These are phyloP conservation scores for Excoecaria agallocha DNA, from an alignment of 345 rosid species.

Conservation along the genomic window DNA sequence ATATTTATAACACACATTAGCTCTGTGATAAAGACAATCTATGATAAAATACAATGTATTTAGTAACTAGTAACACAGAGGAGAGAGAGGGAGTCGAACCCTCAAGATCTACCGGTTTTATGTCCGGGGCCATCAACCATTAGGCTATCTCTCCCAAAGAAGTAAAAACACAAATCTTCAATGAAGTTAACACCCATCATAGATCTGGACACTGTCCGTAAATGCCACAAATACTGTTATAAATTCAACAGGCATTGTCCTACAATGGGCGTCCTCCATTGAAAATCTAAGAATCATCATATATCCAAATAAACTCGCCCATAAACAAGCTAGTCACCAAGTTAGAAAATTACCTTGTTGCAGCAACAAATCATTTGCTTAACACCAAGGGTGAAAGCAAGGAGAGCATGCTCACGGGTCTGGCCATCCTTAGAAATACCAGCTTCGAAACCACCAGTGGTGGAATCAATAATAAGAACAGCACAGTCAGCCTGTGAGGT, in stretches of 20 bases:
- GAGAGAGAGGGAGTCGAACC: slow-evolving; percentile 14
- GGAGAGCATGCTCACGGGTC: slow-evolving; percentile 78
- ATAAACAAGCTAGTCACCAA: not conserved
- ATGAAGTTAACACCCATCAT: not conserved
- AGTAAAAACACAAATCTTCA: not conserved
- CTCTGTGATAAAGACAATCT: too few relatives aligned
- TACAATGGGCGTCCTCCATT: not conserved
- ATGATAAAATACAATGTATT: not conserved
- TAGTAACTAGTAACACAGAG: not conserved
- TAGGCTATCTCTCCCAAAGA: slow-evolving; percentile 3
- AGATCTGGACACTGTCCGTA: not conserved
- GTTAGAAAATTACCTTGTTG: slow-evolving; percentile 46
- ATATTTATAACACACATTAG: too few relatives aligned
- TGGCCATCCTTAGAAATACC: slow-evolving; percentile 85
- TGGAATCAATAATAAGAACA: slow-evolving; percentile 70
- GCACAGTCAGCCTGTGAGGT: slow-evolving; percentile 85
- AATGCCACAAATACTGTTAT: not conserved
- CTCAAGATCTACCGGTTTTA: not conserved
- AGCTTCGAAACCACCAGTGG: slow-evolving; percentile 82
- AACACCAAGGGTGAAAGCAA: slow-evolving; percentile 68
- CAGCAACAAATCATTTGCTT: slow-evolving; percentile 88
- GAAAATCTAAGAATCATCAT: slow-evolving; percentile 19
- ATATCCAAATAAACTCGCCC: slow-evolving; percentile 22
- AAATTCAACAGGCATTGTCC: not conserved
- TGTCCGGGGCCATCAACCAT: not conserved